Conservation (phyloP, 2,329 filamentous ascomycete genomes). For the Penicillium digitatum region DNA sequence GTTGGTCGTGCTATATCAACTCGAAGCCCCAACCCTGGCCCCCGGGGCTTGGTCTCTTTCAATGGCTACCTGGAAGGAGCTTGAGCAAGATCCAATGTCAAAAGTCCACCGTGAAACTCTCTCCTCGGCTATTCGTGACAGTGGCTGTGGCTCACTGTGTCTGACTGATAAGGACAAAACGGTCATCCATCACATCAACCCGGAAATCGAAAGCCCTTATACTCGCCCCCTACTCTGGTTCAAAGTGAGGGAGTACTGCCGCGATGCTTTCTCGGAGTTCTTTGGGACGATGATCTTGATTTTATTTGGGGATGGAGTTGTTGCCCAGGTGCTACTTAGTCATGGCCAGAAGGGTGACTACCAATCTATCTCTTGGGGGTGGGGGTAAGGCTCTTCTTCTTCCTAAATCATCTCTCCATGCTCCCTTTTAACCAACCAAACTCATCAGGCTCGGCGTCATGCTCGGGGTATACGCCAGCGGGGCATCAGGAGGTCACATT, state of each 20-base stretch:
- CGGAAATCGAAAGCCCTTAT: constrained; percentile 5
- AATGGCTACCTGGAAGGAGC: constrained; percentile 11
- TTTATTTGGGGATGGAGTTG: constrained; percentile 66
- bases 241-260: constrained; percentile 48
- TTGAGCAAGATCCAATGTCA: constrained; percentile 14
- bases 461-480: constrained; percentile 61
- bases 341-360: constrained; percentile 44
- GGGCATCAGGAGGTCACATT: constrained; percentile 62
- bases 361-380: constrained; percentile 52
- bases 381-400: constrained; percentile 36
- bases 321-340: constrained; percentile 65
- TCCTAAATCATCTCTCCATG: background rate
- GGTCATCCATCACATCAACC: constrained; percentile 15
- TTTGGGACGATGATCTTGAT: constrained; percentile 65
- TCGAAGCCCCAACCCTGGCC: background rate
- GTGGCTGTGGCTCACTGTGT: constrained; percentile 19
- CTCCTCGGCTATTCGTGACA: constrained; percentile 12
- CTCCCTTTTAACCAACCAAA: background rate
- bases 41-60: background rate
- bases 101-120: constrained; percentile 15
- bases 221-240: constrained; percentile 48
- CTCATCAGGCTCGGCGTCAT: constrained; percentile 58
- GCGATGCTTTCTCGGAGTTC: constrained; percentile 64
- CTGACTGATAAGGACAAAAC: constrained; percentile 17
- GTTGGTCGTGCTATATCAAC: constrained; percentile 5